A percentile compares a stretch with the other conserved stretches of the same genome.
Evolutionary conservation across 345 rosid genomes (phyloP).

Genomic region (Eucalyptus camaldulensis): DNA sequence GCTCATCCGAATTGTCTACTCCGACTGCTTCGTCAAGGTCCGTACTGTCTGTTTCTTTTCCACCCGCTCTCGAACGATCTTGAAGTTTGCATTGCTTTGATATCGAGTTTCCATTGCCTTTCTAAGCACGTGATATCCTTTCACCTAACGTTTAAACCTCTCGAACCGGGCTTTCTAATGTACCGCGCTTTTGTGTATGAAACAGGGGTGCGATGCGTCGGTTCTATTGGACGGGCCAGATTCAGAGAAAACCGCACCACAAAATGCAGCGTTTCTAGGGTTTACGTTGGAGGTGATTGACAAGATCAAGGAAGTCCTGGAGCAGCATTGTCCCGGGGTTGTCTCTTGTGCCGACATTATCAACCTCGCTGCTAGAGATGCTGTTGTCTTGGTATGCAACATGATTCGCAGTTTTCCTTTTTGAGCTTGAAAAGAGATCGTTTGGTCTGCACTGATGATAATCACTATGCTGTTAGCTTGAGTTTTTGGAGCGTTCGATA

Average conservation of each 20-base stretch:
- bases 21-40: constrained; percentile 65
- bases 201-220: background rate
- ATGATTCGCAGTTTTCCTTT: background rate
- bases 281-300: constrained; percentile 31
- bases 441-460: background rate
- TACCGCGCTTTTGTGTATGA: background rate
- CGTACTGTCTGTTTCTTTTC: background rate
- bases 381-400: constrained; percentile 41
- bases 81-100: background rate
- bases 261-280: constrained; percentile 53
- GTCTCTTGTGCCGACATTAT: constrained; percentile 87
- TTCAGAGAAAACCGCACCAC: background rate
- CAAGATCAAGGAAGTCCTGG: constrained; percentile 65
- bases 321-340: constrained; percentile 48
- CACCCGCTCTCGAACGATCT: background rate
- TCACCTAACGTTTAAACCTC: background rate
- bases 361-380: constrained; percentile 76
- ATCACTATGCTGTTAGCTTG: background rate
- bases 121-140: background rate
- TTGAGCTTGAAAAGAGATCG: background rate
- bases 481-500: background rate
- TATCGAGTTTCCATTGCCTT: background rate
- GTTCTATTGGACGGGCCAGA: background rate
- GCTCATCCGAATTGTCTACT: constrained; percentile 55
- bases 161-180: background rate